Evolutionary conservation across 768 basidiomycete genomes (phyloP).

Genomic region (Kwoniella botswanensis): DNA sequence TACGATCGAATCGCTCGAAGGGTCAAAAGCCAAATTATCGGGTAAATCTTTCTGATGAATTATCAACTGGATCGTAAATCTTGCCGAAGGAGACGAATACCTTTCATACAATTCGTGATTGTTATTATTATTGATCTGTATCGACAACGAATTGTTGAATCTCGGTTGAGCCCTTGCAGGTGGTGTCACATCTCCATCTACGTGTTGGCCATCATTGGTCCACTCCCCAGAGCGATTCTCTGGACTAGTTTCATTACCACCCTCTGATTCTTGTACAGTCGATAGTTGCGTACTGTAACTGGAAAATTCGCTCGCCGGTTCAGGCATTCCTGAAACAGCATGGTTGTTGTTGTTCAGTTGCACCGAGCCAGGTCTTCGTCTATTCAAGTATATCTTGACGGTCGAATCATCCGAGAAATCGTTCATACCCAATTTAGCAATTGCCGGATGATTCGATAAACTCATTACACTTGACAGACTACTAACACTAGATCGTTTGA

Average conservation of each 20-base stretch:
- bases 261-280: slow-evolving; percentile 50
- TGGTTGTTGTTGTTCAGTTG: slow-evolving; percentile 16
- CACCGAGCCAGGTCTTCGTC: slow-evolving; percentile 58
- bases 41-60: slow-evolving; percentile 91
- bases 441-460: slow-evolving; percentile 92
- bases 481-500: slow-evolving; percentile 90
- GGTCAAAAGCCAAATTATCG: slow-evolving; percentile 93
- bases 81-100: slow-evolving; percentile 70
- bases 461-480: slow-evolving; percentile 93
- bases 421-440: slow-evolving; percentile 91
- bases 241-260: slow-evolving; percentile 53
- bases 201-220: neutral
- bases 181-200: slow-evolving; percentile 18
- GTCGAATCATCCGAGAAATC: slow-evolving; percentile 97
- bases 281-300: slow-evolving; percentile 52
- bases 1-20: slow-evolving; percentile 89
- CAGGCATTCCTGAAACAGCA: slow-evolving; percentile 23
- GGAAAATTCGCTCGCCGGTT: slow-evolving; percentile 43
- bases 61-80: slow-evolving; percentile 83
- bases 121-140: slow-evolving; percentile 22
- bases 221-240: slow-evolving; percentile 56
- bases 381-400: slow-evolving; percentile 94
- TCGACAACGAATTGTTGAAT: slow-evolving; percentile 45
- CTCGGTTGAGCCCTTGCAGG: slow-evolving; percentile 33
- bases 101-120: slow-evolving; percentile 47